phyloP scores from a whole-genome alignment of 164 flowering plant species.

The Tinospora cordifolia region DNA sequence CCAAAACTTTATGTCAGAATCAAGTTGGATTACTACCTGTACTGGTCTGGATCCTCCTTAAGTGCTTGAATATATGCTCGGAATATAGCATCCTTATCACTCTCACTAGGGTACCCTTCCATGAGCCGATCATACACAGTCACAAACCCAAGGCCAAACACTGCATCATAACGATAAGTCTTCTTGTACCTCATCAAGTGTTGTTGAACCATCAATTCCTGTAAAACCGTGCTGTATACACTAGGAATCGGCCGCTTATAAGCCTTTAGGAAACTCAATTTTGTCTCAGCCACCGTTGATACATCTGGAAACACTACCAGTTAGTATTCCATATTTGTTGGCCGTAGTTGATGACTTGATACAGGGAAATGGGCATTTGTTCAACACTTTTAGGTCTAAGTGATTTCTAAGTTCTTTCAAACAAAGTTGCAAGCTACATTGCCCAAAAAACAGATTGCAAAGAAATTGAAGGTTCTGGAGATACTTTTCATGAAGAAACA shows the following conservation, averaged over 20 bases:
- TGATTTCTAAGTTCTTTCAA: too few relatives aligned
- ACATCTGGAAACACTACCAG: constrained; percentile 34
- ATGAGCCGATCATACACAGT: constrained; percentile 89
- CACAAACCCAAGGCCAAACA: constrained; percentile 95
- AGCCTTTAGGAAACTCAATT: constrained; percentile 61
- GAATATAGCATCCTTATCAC: constrained; percentile 76
- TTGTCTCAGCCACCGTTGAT: constrained; percentile 89
- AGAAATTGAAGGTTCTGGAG: too few relatives aligned
- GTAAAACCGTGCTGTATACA: constrained; percentile 80
- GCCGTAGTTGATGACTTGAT: too few relatives aligned
- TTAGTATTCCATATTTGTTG: too few relatives aligned
- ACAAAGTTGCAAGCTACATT: too few relatives aligned
- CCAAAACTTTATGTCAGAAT: not conserved
- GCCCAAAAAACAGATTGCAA: too few relatives aligned
- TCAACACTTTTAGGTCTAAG: too few relatives aligned
- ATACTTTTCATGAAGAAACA: too few relatives aligned
- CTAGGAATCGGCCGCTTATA: constrained; percentile 91
- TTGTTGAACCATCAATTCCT: constrained; percentile 87
- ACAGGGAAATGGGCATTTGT: too few relatives aligned
- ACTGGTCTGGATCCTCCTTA: constrained; percentile 81
- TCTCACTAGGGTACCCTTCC: constrained; percentile 90
- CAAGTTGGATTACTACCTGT: constrained; percentile 41
- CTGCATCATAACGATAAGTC: constrained; percentile 68
- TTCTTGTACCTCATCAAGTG: constrained; percentile 82
- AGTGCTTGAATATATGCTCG: constrained; percentile 73